A percentile compares a stretch with the other conserved stretches of the same genome.
Conservation (phyloP, 2,329 filamentous ascomycete species). For the Kalmusia sp. region DNA sequence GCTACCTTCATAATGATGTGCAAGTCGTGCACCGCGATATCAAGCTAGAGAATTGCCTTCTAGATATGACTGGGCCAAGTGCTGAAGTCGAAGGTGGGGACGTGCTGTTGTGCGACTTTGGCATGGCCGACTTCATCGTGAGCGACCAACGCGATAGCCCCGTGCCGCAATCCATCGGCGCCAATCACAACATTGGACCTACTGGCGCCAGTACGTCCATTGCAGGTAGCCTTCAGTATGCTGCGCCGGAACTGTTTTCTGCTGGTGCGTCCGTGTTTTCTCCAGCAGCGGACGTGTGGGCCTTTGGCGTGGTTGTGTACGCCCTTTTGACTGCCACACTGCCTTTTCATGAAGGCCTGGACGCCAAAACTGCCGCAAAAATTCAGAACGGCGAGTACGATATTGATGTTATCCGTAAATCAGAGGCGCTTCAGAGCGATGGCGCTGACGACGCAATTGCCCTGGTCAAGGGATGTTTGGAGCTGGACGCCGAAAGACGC, state of each 20-base stretch:
- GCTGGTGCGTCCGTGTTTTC: constrained; percentile 51
- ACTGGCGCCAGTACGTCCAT: constrained; percentile 64
- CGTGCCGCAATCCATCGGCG: constrained; percentile 54
- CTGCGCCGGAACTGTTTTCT: constrained; percentile 57
- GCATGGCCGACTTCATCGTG: constrained; percentile 71
- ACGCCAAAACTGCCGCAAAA: constrained; percentile 64
- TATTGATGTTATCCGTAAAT: constrained; percentile 55
- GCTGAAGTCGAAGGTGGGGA: constrained; percentile 60
- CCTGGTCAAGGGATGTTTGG: constrained; percentile 66
- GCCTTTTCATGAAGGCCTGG: constrained; percentile 68
- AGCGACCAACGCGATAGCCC: constrained; percentile 60
- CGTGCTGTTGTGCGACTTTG: constrained; percentile 71
- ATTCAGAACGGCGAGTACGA: constrained; percentile 69
- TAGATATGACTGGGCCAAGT: constrained; percentile 61
- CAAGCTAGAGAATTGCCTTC: constrained; percentile 72
- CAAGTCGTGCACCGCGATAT: constrained; percentile 72
- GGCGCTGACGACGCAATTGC: constrained; percentile 58
- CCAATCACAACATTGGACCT: constrained; percentile 58
- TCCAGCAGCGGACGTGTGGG: constrained; percentile 71
- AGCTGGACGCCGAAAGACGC: constrained; percentile 61
- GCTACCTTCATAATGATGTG: constrained; percentile 73
- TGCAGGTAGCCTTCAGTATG: constrained; percentile 66
- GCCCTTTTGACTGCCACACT: constrained; percentile 66
- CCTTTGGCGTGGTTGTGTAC: constrained; percentile 69
- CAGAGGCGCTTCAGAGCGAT: constrained; percentile 45